A percentile compares a stretch with the other conserved stretches of the same genome.
Evolutionary conservation across 768 basidiomycete genomes (phyloP).

Genomic region (Scleroderma citrinum): DNA sequence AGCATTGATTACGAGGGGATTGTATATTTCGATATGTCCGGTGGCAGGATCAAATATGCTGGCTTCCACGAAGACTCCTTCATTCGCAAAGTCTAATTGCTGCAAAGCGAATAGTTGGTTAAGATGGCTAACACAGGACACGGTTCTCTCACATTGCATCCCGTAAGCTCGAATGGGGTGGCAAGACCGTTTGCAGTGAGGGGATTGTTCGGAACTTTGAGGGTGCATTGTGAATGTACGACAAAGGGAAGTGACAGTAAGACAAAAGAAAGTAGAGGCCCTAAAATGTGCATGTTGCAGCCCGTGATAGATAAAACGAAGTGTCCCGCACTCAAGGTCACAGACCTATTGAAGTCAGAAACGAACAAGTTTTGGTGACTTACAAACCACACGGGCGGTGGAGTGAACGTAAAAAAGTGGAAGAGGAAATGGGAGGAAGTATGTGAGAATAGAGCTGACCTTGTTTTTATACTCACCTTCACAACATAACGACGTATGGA

Average conservation of each 20-base stretch:
- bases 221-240: constrained; percentile 18
- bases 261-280: constrained; percentile 8
- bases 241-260: constrained; percentile 10
- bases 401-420: neutral
- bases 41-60: constrained; percentile 26
- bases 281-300: constrained; percentile 8
- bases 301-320: constrained; percentile 2
- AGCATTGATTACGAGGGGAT: constrained; percentile 24
- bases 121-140: neutral
- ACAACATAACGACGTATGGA: neutral
- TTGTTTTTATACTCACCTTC: neutral
- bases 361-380: neutral
- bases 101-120: neutral
- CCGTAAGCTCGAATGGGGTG: constrained; percentile 21
- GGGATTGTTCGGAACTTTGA: constrained; percentile 16
- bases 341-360: constrained; percentile 12
- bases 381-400: neutral
- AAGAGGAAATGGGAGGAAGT: neutral
- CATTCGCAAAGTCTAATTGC: constrained; percentile 23
- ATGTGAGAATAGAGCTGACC: neutral
- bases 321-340: constrained; percentile 22
- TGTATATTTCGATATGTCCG: constrained; percentile 22
- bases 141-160: constrained; percentile 17
- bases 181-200: constrained; percentile 23
- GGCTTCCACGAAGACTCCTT: constrained; percentile 22